Evolutionary conservation across 1,139 yeast species (phyloP), one percentile per base, ranked within the genome.

Genomic region (Trichomonascaceae sp.): DNA sequence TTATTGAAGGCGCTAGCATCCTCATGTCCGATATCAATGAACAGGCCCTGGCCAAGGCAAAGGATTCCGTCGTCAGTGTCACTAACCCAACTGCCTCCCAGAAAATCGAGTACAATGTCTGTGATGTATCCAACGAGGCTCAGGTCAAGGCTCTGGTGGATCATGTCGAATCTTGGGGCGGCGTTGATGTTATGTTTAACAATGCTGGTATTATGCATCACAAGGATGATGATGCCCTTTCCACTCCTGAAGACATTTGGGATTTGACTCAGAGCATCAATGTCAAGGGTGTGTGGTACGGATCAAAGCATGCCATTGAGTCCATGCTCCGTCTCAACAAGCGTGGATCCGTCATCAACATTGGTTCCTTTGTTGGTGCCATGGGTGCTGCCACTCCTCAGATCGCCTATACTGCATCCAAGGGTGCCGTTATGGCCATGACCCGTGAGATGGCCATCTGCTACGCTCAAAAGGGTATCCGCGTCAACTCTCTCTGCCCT

Each of bases 131-230:
- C 38, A 55, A 54, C 40, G 62, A 57, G 35, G 47, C 41, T 22
- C 48, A 56, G 26, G 60, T 57, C 41, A 48, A 48, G 43, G 56
- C 54, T 3, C 48, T 56, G n/a, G 60, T 57, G 3, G 59, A 46
- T 27, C 43, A 42, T 17, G 56, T 47, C 26, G 60, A 56, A 37
- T 22, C 49, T 50, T 71, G 69, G 47, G 71, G 72, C 43, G 67
- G 76, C 34, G 75, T 80, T 22, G 72, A 74, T 46, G 61, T 76
- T 42, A 66, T 77, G 59, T 69, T 78, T 50, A 75, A 77, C 62
- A 67, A 79, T 37, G 87, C 87, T 18, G 87, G 89, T 17, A 77
- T 77, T 62, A 74, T 78, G 65, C 82, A 76, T 54, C 74, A 76
- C 50, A 70, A 65, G 59, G 77, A 80, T 23, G 85, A 56, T 37